Percentiles rank a stretch among this genome's conserved stretches.
Conservation (phyloP, 257 asterid species). For the Nicotiana knightiana region DNA sequence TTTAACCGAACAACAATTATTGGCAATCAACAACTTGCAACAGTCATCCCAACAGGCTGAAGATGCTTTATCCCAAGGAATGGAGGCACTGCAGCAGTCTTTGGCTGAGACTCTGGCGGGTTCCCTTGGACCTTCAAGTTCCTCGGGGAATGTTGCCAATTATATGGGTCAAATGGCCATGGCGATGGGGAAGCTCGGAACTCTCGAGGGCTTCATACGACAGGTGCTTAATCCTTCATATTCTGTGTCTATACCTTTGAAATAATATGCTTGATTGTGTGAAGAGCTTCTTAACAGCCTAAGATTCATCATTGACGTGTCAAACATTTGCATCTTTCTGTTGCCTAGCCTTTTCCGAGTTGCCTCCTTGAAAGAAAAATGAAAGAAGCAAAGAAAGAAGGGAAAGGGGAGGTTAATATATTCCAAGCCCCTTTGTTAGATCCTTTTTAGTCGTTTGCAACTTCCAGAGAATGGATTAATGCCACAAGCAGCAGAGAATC, state of each 20-base stretch:
- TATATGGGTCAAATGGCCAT: slow-evolving; percentile 99
- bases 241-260: not conserved
- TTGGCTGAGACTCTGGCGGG: slow-evolving; percentile 88
- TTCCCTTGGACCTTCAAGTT: slow-evolving; percentile 71
- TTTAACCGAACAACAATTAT: slow-evolving; percentile 74
- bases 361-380: not conserved
- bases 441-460: too few species aligned
- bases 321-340: not conserved
- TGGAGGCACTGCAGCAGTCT: slow-evolving; percentile 96
- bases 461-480: too few species aligned
- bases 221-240: slow-evolving; percentile 43
- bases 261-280: not conserved
- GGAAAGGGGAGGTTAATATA: not conserved
- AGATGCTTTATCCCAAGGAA: slow-evolving; percentile 93
- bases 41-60: slow-evolving; percentile 90
- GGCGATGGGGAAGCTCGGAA: slow-evolving; percentile 94
- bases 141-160: slow-evolving; percentile 84
- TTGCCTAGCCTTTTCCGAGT: not conserved
- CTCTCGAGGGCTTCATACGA: slow-evolving; percentile 90
- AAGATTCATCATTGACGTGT: not conserved
- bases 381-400: not conserved
- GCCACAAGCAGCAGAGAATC: too few species aligned
- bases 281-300: not conserved
- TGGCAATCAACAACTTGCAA: slow-evolving; percentile 79
- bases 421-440: not conserved